Conservation (phyloP, 495 filamentous ascomycete genomes). For the Hapsidospora chrysogenum region DNA sequence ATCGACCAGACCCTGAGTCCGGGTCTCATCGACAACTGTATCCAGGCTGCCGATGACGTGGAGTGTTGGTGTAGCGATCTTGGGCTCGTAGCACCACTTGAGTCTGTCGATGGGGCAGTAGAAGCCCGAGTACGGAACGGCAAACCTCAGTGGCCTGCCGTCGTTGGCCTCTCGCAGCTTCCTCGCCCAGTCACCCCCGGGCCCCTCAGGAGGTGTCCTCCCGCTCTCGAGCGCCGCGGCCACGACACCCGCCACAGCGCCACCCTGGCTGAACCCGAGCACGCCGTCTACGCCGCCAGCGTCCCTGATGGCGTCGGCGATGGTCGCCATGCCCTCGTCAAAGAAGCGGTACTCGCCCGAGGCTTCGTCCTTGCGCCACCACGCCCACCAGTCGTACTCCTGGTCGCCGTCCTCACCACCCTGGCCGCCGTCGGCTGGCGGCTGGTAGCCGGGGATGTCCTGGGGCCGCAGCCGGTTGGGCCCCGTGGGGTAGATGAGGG, state of each 20-base stretch:
- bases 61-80: conserved; percentile 59
- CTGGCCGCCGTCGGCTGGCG: not conserved
- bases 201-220: not conserved
- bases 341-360: conserved; percentile 46
- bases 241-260: conserved; percentile 38
- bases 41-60: conserved; percentile 77
- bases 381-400: conserved; percentile 54
- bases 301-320: conserved; percentile 42
- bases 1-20: conserved; percentile 48
- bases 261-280: conserved; percentile 63
- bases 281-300: conserved; percentile 53
- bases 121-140: conserved; percentile 39
- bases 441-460: conserved; percentile 56
- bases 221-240: conserved; percentile 48
- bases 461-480: conserved; percentile 39
- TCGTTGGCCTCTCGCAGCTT: conserved; percentile 24
- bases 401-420: conserved; percentile 14
- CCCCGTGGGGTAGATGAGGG: conserved; percentile 45
- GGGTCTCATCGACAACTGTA: conserved; percentile 67
- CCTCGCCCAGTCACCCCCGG: conserved; percentile 12
- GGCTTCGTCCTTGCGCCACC: conserved; percentile 59
- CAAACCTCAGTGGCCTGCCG: conserved; percentile 57
- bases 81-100: conserved; percentile 7
- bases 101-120: not conserved
- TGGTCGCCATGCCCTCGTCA: conserved; percentile 37